These are phyloP conservation scores for Dictyostelium intermedium DNA, from an alignment of 78 protist species.

Conservation along the genomic window DNA sequence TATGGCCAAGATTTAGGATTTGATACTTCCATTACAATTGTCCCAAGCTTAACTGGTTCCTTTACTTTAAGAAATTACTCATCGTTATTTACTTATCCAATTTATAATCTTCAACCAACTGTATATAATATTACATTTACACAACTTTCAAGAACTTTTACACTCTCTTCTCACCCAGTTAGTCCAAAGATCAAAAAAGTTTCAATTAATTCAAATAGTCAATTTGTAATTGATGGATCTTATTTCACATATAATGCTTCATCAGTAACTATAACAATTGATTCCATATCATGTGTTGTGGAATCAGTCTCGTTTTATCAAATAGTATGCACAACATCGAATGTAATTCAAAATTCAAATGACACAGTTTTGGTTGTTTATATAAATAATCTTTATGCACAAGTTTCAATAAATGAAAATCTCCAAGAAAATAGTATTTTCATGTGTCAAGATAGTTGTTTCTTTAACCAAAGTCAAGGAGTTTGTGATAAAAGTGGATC, in stretches of 20 bases:
- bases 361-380: neutral
- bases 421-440: neutral
- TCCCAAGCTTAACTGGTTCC: neutral
- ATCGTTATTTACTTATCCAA: neutral
- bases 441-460: neutral
- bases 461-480: neutral
- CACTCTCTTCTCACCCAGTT: neutral
- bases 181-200: neutral
- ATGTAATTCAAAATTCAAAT: neutral
- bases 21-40: neutral
- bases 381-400: neutral
- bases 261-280: neutral
- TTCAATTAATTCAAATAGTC: neutral
- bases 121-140: neutral
- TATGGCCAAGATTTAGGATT: neutral
- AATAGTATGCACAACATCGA: neutral
- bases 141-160: neutral
- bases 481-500: neutral
- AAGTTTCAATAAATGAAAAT: neutral
- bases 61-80: neutral
- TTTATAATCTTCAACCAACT: neutral
- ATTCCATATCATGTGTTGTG: neutral
- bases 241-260: neutral
- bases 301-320: neutral
- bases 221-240: neutral